Evolutionary conservation across 352 stramenopile genomes (phyloP).

Genomic region (Pythium vanterpoolii): DNA sequence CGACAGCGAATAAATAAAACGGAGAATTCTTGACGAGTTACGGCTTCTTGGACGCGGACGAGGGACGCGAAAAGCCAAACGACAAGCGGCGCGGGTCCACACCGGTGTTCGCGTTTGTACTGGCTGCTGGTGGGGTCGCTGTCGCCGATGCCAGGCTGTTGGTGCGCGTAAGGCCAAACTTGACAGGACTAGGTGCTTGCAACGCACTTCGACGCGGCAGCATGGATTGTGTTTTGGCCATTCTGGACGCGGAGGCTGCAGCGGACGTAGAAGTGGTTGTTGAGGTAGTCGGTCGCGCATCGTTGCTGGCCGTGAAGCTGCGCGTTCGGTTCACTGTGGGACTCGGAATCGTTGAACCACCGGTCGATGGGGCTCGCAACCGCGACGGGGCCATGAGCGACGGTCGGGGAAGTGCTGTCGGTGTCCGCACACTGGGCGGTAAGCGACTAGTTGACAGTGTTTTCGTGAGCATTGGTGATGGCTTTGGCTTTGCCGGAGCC

Average conservation of each 20-base stretch:
- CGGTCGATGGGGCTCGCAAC: not conserved
- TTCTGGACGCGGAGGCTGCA: not conserved
- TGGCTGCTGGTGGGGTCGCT: not conserved
- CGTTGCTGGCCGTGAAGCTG: slow-evolving; percentile 9
- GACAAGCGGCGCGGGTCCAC: slow-evolving; percentile 24
- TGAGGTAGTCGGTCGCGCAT: not conserved
- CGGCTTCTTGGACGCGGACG: slow-evolving; percentile 23
- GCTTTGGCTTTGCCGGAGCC: not conserved
- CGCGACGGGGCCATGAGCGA: slow-evolving; percentile 14
- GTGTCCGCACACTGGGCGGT: not conserved
- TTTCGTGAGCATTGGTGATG: not conserved
- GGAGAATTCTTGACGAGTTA: not conserved
- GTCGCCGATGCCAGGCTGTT: slow-evolving; percentile 5
- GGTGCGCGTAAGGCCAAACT: slow-evolving; percentile 19
- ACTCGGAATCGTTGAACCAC: not conserved
- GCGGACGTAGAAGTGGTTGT: not conserved
- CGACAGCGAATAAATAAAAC: slow-evolving; percentile 20
- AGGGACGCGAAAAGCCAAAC: slow-evolving; percentile 33
- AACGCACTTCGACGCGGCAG: slow-evolving; percentile 29
- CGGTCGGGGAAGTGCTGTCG: slow-evolving; percentile 1
- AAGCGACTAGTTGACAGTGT: slow-evolving; percentile 1
- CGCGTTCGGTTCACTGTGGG: slow-evolving; percentile 9
- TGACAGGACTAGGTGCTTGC: slow-evolving; percentile 14
- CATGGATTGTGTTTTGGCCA: slow-evolving; percentile 16
- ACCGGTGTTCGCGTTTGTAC: not conserved